Conservation (phyloP, 2,329 filamentous ascomycete genomes). For the Paecilomyces dactylethromorphus region DNA sequence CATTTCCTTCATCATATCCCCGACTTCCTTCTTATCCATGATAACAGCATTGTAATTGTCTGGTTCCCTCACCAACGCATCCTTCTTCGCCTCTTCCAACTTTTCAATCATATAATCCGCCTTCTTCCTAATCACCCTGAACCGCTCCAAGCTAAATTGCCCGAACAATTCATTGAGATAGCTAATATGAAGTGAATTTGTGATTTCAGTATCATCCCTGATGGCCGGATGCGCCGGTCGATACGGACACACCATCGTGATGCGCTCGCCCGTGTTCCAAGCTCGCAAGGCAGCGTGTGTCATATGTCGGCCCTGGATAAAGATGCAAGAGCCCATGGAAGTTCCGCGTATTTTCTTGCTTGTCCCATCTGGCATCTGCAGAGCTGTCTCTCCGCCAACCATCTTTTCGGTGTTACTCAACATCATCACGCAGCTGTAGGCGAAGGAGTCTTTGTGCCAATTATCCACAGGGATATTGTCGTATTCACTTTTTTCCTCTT, state of each 20-base stretch:
- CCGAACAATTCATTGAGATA: neutral
- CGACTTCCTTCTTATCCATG: neutral
- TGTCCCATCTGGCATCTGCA: neutral
- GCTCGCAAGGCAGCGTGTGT: neutral
- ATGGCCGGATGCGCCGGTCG: neutral
- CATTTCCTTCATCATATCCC: neutral
- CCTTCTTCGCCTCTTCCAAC: neutral
- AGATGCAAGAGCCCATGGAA: neutral
- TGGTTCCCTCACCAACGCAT: neutral
- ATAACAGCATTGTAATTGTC: neutral
- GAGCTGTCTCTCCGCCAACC: neutral
- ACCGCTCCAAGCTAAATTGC: neutral
- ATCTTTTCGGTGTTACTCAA: neutral
- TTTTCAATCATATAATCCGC: neutral
- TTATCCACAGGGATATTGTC: neutral
- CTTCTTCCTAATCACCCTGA: neutral
- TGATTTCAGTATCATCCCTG: neutral
- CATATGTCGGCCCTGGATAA: neutral
- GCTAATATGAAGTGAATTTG: neutral
- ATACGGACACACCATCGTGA: neutral
- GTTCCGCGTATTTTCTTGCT: neutral
- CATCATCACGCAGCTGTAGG: neutral
- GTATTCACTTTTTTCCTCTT: neutral
- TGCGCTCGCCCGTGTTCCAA: neutral
- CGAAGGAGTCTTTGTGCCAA: neutral